These are phyloP conservation scores for Tilletia walkeri DNA, from an alignment of 1,284 basidiomycete species.

Conservation along the genomic window DNA sequence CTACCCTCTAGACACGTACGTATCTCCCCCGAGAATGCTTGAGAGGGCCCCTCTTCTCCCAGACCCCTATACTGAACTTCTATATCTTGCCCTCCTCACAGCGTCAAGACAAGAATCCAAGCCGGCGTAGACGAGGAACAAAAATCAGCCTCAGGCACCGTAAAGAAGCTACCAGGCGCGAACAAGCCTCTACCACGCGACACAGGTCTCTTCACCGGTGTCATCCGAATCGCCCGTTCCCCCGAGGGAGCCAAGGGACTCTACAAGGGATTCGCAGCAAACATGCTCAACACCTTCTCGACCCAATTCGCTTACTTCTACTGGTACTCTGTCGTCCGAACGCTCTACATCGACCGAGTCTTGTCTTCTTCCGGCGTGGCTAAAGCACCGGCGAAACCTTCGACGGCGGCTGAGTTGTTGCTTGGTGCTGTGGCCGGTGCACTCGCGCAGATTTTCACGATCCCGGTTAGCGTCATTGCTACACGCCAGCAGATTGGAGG, in stretches of 20 bases:
- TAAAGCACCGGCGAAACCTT: slow-evolving; percentile 22
- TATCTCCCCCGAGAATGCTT: neutral
- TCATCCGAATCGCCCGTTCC: slow-evolving; percentile 44
- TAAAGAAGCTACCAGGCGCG: slow-evolving; percentile 31
- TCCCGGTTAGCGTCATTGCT: slow-evolving; percentile 94
- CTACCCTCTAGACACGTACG: slow-evolving; percentile 82
- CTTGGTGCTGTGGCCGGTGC: slow-evolving; percentile 90
- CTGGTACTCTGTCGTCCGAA: slow-evolving; percentile 90
- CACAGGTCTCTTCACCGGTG: slow-evolving; percentile 46
- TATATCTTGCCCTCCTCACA: slow-evolving; percentile 48
- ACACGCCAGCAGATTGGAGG: slow-evolving; percentile 77
- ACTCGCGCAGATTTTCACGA: slow-evolving; percentile 95
- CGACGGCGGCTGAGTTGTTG: slow-evolving; percentile 61
- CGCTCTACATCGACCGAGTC: slow-evolving; percentile 63
- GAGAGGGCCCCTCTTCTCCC: neutral
- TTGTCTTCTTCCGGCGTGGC: slow-evolving; percentile 11
- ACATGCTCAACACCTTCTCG: slow-evolving; percentile 97
- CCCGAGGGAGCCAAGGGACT: slow-evolving; percentile 62
- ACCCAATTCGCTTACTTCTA: slow-evolving; percentile 96
- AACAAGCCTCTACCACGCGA: slow-evolving; percentile 57
- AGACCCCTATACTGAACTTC: no score
- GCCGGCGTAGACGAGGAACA: slow-evolving; percentile 29
- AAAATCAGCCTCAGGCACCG: neutral
- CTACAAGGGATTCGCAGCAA: slow-evolving; percentile 93
- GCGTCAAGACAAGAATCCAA: slow-evolving; percentile 94